These are phyloP conservation scores for Amylostereum areolatum DNA, from an alignment of 1,284 basidiomycete genomes.

Conservation along the genomic window DNA sequence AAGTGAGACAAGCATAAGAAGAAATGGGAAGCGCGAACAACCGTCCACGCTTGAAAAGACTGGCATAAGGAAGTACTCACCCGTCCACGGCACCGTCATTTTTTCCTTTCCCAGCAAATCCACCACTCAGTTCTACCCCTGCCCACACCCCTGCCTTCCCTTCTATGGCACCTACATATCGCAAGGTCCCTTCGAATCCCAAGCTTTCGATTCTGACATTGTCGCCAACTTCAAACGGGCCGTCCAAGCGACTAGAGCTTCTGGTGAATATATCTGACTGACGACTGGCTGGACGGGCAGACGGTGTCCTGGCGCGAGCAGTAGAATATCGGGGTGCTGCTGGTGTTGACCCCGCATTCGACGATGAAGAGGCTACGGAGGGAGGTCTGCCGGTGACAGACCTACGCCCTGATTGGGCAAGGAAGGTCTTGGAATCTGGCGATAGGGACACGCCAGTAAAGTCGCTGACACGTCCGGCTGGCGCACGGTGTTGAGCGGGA, in stretches of 20 bases:
- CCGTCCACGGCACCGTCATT: slow-evolving; percentile 89
- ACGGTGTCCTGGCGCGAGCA: slow-evolving; percentile 45
- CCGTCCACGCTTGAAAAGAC: too few species aligned
- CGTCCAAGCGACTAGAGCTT: slow-evolving; percentile 35
- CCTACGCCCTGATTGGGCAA: slow-evolving; percentile 31
- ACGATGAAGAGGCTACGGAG: slow-evolving; percentile 31
- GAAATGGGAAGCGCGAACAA: too few species aligned
- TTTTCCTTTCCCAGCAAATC: slow-evolving; percentile 90
- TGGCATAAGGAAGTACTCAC: slow-evolving; percentile 41
- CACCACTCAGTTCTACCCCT: slow-evolving; percentile 83
- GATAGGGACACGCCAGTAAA: slow-evolving; percentile 42
- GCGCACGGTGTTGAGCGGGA: slow-evolving; percentile 56
- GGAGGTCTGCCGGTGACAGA: slow-evolving; percentile 31
- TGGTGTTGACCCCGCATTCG: slow-evolving; percentile 40
- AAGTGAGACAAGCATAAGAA: too few species aligned
- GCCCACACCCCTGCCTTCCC: slow-evolving; percentile 87
- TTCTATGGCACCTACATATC: slow-evolving; percentile 78
- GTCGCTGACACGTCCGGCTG: slow-evolving; percentile 27
- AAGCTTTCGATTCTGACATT: slow-evolving; percentile 80
- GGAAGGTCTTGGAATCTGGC: slow-evolving; percentile 31
- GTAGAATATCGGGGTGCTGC: slow-evolving; percentile 30
- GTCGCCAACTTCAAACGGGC: slow-evolving; percentile 67
- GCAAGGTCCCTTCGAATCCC: slow-evolving; percentile 77
- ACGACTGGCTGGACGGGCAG: slow-evolving; percentile 51
- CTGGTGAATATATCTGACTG: slow-evolving; percentile 51